These are phyloP conservation scores for Podaxis sp. DNA, from an alignment of 768 basidiomycete genomes.

Conservation along the genomic window DNA sequence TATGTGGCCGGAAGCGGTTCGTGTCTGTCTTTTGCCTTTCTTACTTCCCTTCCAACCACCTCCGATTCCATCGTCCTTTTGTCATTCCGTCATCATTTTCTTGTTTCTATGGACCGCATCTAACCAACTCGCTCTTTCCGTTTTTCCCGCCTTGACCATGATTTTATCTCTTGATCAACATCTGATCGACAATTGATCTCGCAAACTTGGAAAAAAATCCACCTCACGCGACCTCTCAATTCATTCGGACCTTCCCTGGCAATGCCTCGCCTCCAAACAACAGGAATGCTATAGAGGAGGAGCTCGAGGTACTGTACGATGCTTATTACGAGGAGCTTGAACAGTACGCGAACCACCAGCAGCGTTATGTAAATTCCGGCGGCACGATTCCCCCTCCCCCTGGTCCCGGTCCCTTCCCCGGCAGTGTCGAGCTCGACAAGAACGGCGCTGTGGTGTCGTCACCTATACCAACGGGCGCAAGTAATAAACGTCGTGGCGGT, in stretches of 20 bases:
- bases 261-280: conserved; percentile 17
- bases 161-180: conserved; percentile 29
- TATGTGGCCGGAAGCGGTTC: conserved; percentile 95
- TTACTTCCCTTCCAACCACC: conserved; percentile 23
- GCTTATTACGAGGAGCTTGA: conserved; percentile 99
- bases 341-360: conserved; percentile 97
- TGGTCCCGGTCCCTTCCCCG: conserved; percentile 97
- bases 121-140: conserved; percentile 19
- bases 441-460: conserved; percentile 54
- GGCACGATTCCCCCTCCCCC: conserved; percentile 89
- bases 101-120: conserved; percentile 12
- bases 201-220: background rate
- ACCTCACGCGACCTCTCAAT: background rate
- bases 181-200: conserved; percentile 27
- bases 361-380: conserved; percentile 90
- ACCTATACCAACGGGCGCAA: conserved; percentile 21
- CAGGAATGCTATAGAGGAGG: conserved; percentile 97
- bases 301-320: conserved; percentile 99
- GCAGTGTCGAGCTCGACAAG: conserved; percentile 95
- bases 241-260: too few species aligned
- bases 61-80: conserved; percentile 19
- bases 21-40: conserved; percentile 36
- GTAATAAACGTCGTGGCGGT: conserved; percentile 19
- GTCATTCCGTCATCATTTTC: conserved; percentile 20
- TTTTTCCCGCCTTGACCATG: conserved; percentile 18